These are phyloP conservation scores for Alternaria sp. DNA, from an alignment of 2,329 filamentous ascomycete species.

Conservation along the genomic window DNA sequence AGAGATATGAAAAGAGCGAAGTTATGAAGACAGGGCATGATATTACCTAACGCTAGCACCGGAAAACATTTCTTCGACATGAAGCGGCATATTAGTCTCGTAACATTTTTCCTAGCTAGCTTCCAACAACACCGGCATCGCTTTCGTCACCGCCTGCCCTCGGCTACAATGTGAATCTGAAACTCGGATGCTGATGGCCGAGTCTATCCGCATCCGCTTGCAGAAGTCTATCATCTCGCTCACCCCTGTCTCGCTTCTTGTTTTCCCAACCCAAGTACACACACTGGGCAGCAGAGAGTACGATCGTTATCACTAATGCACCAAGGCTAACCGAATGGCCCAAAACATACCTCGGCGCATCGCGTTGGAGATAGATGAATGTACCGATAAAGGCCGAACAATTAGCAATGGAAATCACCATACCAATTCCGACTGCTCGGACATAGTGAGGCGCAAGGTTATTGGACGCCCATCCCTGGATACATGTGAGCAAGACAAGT, in stretches of 20 bases:
- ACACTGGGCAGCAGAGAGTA: conserved; percentile 33
- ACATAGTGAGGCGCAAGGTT: conserved; percentile 65
- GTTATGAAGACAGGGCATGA: not conserved
- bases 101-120: not conserved
- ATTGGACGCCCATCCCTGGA: conserved; percentile 53
- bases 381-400: conserved; percentile 60
- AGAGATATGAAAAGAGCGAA: conserved; percentile 10
- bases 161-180: conserved; percentile 38
- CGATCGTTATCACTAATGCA: conserved; percentile 33
- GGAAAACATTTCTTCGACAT: not conserved
- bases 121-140: not conserved
- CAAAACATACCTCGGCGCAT: conserved; percentile 46
- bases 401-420: conserved; percentile 60
- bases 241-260: conserved; percentile 32
- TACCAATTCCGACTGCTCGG: conserved; percentile 60
- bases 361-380: conserved; percentile 60
- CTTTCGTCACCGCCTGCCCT: not conserved
- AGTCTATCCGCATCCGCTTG: conserved; percentile 35
- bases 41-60: not conserved
- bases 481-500: conserved; percentile 1
- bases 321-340: conserved; percentile 41
- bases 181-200: conserved; percentile 42
- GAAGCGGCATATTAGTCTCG: not conserved
- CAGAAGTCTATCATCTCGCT: conserved; percentile 33
- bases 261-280: conserved; percentile 41